phyloP scores from a whole-genome alignment of 805 yeast genomes.

The Clavispora carvajalis region DNA sequence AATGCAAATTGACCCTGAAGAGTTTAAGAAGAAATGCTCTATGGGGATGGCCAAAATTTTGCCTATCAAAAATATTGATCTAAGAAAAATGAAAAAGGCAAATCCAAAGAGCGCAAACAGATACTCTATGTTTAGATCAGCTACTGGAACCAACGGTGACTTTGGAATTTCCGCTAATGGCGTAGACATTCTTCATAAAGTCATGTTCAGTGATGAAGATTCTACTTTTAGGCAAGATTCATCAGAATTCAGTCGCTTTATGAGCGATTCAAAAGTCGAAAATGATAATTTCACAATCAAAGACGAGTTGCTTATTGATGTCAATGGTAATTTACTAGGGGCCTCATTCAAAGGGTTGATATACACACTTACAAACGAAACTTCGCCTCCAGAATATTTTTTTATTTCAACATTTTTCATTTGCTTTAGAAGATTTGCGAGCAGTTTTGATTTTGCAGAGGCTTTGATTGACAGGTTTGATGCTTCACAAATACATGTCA shows the following conservation, averaged over 20 bases:
- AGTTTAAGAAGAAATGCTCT: conserved; percentile 58
- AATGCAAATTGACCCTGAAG: conserved; percentile 53
- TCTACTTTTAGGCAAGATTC: conserved; percentile 31
- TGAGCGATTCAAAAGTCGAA: conserved; percentile 12
- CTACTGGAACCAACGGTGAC: conserved; percentile 38
- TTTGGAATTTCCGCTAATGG: conserved; percentile 46
- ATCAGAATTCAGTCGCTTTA: conserved; percentile 32
- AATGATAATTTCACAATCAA: conserved; percentile 16
- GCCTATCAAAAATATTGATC: conserved; percentile 19
- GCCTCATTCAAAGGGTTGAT: conserved; percentile 69
- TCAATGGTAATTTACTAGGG: conserved; percentile 53
- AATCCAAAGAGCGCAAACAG: conserved; percentile 27
- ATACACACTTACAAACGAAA: conserved; percentile 61
- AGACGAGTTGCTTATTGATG: conserved; percentile 48
- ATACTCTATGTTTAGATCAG: conserved; percentile 47
- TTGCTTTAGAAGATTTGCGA: conserved; percentile 68
- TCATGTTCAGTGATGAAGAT: conserved; percentile 21
- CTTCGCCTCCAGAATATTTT: conserved; percentile 58
- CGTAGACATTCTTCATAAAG: conserved; percentile 37
- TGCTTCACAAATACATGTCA: conserved; percentile 21
- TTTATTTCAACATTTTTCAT: conserved; percentile 71
- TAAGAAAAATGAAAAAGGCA: conserved; percentile 18
- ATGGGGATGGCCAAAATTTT: conserved; percentile 48
- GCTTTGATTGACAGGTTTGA: conserved; percentile 65
- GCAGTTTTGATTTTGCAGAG: conserved; percentile 61